Percentiles rank a stretch among this genome's conserved stretches.
phyloP scores from a whole-genome alignment of 805 yeast species.

The Ogataea pilisensis region DNA sequence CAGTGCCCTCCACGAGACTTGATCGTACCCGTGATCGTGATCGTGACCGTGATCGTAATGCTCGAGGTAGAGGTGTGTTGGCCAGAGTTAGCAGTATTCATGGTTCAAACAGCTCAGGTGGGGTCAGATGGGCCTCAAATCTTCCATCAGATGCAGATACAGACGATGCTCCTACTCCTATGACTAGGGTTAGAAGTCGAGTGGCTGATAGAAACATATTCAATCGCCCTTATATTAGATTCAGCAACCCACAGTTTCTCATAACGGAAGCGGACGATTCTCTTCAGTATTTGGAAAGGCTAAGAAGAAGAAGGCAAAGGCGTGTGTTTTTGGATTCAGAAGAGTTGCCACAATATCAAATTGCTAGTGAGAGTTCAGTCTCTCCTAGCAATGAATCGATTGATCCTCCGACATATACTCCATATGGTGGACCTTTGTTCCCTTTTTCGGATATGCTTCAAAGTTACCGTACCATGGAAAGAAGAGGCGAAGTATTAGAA shows the following conservation, averaged over 20 bases:
- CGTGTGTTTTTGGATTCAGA: too few relatives aligned
- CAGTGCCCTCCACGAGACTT: background rate
- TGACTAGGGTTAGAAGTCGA: background rate
- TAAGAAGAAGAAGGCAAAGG: background rate
- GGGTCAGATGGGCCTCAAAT: conserved; percentile 5
- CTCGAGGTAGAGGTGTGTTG: conserved; percentile 5
- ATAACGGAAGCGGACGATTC: conserved; percentile 4
- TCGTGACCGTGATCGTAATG: background rate
- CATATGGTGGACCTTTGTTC: background rate
- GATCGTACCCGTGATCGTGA: background rate
- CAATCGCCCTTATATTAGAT: conserved; percentile 14
- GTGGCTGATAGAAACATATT: conserved; percentile 3
- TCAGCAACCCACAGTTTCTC: conserved; percentile 10
- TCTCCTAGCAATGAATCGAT: background rate
- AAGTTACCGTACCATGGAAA: background rate
- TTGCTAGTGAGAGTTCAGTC: too few relatives aligned
- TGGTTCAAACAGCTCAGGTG: background rate
- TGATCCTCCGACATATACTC: background rate
- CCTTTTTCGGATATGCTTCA: background rate
- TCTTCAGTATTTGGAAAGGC: background rate
- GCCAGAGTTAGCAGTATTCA: conserved; percentile 8
- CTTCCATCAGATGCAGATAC: conserved; percentile 4
- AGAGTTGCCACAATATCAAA: too few relatives aligned
- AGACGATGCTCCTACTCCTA: background rate
- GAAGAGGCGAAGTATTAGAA: background rate